phyloP scores from a whole-genome alignment of 2,329 filamentous ascomycete genomes.

The Didymella keratinophila region DNA sequence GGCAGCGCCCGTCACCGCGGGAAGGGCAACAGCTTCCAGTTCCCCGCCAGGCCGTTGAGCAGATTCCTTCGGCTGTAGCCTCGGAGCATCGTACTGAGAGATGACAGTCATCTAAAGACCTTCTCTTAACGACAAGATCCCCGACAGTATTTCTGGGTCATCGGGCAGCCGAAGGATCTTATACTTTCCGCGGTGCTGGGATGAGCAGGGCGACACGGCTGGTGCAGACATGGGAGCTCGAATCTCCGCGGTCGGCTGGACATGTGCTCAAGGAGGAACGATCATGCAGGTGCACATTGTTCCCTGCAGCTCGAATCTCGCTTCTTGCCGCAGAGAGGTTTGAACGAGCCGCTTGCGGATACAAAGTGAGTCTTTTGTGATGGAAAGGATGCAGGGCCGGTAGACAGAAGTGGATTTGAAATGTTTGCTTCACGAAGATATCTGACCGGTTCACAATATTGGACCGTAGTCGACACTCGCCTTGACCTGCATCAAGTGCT shows the following conservation, averaged over 20 bases:
- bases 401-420: constrained; percentile 5
- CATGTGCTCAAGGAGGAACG: constrained; percentile 32
- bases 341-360: constrained; percentile 12
- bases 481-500: constrained; percentile 5
- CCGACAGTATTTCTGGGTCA: constrained; percentile 47
- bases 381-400: constrained; percentile 13
- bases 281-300: constrained; percentile 33
- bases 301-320: constrained; percentile 33
- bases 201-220: constrained; percentile 30
- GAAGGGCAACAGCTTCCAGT: constrained; percentile 26
- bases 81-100: constrained; percentile 41
- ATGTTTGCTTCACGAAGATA: neutral
- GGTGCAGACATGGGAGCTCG: constrained; percentile 20
- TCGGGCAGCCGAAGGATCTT: constrained; percentile 11
- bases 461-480: neutral
- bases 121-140: constrained; percentile 48
- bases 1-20: constrained; percentile 31
- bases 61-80: constrained; percentile 26
- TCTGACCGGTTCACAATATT: constrained; percentile 1
- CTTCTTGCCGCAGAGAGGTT: constrained; percentile 28
- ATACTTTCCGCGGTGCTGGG: constrained; percentile 17
- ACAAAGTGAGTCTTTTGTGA: constrained; percentile 1
- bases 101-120: constrained; percentile 44
- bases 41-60: constrained; percentile 32
- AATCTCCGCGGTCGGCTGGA: constrained; percentile 17